These are phyloP conservation scores for Hapsidospora chrysogenum DNA, from an alignment of 495 filamentous ascomycete genomes.

Conservation along the genomic window DNA sequence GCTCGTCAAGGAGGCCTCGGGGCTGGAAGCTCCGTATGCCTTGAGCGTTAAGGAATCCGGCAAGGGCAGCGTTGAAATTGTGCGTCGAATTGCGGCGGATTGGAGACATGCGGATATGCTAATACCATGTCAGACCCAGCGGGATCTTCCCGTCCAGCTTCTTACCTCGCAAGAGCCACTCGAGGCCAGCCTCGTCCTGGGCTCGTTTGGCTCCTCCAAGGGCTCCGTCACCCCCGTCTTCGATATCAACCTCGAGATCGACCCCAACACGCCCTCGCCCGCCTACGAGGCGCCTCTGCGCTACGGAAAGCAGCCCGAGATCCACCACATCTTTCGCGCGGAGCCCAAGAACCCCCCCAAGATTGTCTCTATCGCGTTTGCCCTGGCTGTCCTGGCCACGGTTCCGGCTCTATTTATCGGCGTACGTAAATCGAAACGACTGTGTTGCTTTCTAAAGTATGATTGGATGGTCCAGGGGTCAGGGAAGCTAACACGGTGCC, in stretches of 20 bases:
- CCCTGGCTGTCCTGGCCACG: slow-evolving; percentile 48
- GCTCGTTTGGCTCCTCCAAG: slow-evolving; percentile 63
- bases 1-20: slow-evolving; percentile 56
- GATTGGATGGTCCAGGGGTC: too few species aligned
- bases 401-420: slow-evolving; percentile 52
- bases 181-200: slow-evolving; percentile 64
- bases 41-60: slow-evolving; percentile 75
- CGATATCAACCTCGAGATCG: slow-evolving; percentile 31
- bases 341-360: slow-evolving; percentile 70
- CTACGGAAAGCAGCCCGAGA: slow-evolving; percentile 66
- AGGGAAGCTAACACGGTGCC: too few species aligned
- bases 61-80: slow-evolving; percentile 69
- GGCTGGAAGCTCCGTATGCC: slow-evolving; percentile 78
- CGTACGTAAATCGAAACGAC: slow-evolving; percentile 31
- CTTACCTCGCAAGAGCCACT: slow-evolving; percentile 48
- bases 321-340: slow-evolving; percentile 78
- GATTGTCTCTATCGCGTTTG: slow-evolving; percentile 65
- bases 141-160: slow-evolving; percentile 78
- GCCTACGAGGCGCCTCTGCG: slow-evolving; percentile 48
- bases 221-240: slow-evolving; percentile 57
- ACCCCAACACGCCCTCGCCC: slow-evolving; percentile 43
- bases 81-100: slow-evolving; percentile 13
- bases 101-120: slow-evolving; percentile 5
- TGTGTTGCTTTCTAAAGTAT: slow-evolving; percentile 4
- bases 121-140: slow-evolving; percentile 51